phyloP scores from a whole-genome alignment of 768 basidiomycete genomes.

The Thelephora aurantiotincta region DNA sequence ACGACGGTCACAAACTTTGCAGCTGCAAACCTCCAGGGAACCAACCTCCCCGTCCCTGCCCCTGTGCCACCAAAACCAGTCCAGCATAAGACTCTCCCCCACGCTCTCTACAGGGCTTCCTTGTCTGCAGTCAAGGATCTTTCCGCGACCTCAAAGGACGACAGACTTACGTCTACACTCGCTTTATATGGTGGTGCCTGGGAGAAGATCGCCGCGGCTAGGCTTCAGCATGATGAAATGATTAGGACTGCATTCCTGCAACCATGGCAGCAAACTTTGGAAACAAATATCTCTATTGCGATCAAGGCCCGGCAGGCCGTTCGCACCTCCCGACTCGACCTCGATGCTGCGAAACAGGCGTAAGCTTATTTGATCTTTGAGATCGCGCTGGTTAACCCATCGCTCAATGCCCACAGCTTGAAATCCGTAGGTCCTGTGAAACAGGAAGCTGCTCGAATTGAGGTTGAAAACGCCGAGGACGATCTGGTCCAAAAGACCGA shows the following conservation, averaged over 20 bases:
- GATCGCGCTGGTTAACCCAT: background rate
- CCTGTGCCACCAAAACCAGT: constrained; percentile 38
- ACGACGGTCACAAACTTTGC: constrained; percentile 74
- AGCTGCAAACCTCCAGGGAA: constrained; percentile 78
- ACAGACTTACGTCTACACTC: constrained; percentile 68
- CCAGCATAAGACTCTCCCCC: constrained; percentile 93
- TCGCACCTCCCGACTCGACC: constrained; percentile 63
- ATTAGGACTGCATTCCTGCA: constrained; percentile 56
- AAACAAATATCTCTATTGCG: constrained; percentile 73
- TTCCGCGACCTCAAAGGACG: constrained; percentile 29
- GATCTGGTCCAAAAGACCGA: constrained; percentile 97
- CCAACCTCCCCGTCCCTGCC: constrained; percentile 66
- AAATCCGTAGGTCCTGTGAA: constrained; percentile 62
- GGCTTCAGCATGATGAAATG: constrained; percentile 65
- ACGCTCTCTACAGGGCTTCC: constrained; percentile 80
- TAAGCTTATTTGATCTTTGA: constrained; percentile 21
- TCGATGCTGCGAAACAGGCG: constrained; percentile 86
- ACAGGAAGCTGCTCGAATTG: constrained; percentile 86
- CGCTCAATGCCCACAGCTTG: constrained; percentile 31
- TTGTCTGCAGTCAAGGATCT: constrained; percentile 39
- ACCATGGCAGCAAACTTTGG: constrained; percentile 83
- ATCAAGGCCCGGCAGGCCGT: constrained; percentile 88
- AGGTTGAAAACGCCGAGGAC: constrained; percentile 89
- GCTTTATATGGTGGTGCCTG: constrained; percentile 68
- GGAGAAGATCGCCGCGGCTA: constrained; percentile 71